Evolutionary conservation across 106 monocot species (phyloP).

Genomic region (Gastrodia elata): DNA sequence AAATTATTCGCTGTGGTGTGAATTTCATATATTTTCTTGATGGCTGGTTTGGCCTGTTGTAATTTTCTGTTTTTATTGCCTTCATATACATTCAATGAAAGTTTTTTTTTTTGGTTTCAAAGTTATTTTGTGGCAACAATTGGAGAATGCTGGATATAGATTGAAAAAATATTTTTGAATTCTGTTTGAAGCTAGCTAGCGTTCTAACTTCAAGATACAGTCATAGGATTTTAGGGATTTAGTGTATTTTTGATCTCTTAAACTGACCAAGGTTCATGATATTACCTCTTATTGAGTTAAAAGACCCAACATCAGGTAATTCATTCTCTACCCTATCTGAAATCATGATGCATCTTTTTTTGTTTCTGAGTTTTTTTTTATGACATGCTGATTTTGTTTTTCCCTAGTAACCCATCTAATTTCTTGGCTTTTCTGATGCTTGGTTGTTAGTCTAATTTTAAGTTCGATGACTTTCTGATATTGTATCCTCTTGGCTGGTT

Average conservation of each 20-base stretch:
- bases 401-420: background rate
- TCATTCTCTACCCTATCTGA: background rate
- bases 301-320: background rate
- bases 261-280: background rate
- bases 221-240: background rate
- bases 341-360: background rate
- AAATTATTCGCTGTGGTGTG: background rate
- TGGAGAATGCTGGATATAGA: background rate
- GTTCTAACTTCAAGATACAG: background rate
- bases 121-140: background rate
- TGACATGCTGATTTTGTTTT: background rate
- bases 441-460: background rate
- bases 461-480: background rate
- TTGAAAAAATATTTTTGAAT: background rate
- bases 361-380: background rate
- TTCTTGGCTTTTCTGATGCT: background rate
- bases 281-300: background rate
- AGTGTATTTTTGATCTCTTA: background rate
- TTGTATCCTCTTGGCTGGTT: background rate
- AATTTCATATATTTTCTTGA: background rate
- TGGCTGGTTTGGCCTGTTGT: background rate
- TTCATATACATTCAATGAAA: background rate
- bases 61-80: background rate
- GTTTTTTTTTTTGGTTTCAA: background rate
- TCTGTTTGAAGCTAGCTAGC: background rate